phyloP scores from a whole-genome alignment of 2,329 filamentous ascomycete species.

The Aspergillus tamarii region DNA sequence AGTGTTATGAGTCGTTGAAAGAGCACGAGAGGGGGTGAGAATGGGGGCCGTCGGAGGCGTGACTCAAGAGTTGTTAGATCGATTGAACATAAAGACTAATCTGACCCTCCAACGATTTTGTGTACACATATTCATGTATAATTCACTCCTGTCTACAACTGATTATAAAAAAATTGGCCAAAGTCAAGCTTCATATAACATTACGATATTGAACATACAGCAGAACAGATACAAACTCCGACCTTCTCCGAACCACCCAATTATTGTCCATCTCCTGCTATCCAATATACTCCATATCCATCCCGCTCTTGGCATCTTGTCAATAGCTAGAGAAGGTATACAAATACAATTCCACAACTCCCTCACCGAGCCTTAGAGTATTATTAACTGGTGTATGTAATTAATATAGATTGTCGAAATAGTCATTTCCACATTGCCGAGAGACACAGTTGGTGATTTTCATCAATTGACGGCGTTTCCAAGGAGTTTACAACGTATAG shows the following conservation, averaged over 20 bases:
- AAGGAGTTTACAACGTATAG: not conserved
- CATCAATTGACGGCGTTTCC: not conserved
- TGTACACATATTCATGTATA: not conserved
- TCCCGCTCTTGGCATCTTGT: not conserved
- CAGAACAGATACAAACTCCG: constrained; percentile 4
- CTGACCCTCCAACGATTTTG: not conserved
- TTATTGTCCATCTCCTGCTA: not conserved
- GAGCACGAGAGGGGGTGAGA: not conserved
- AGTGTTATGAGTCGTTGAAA: not conserved
- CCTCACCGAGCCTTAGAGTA: not conserved
- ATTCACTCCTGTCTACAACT: not conserved
- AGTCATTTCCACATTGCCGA: not conserved
- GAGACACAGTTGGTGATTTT: not conserved
- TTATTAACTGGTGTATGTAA: not conserved
- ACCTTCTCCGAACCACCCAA: not conserved
- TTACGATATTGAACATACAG: constrained; percentile 4
- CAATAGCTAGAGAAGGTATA: not conserved
- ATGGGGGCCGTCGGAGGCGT: not conserved
- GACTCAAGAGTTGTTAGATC: not conserved
- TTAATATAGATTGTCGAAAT: not conserved
- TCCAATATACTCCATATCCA: not conserved
- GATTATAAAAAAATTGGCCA: not conserved
- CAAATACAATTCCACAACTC: not conserved
- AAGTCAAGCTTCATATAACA: not conserved
- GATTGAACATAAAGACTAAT: not conserved